These are phyloP conservation scores for Acer yangbiense DNA, from an alignment of 345 rosid genomes.

Conservation along the genomic window DNA sequence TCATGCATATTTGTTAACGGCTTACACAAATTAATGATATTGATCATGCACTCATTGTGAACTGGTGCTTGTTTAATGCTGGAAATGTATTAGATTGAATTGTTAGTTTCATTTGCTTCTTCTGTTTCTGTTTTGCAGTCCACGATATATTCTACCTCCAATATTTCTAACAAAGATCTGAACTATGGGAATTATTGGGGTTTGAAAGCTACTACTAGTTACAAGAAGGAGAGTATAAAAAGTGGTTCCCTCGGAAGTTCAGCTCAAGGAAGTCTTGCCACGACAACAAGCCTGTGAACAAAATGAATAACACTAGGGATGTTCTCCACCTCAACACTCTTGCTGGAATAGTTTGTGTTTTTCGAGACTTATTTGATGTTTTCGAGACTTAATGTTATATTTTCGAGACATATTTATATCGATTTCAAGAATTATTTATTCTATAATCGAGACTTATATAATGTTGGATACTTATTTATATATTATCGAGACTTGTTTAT, in stretches of 20 bases:
- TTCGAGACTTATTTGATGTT: too few relatives aligned
- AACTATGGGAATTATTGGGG: background rate
- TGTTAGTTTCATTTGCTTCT: background rate
- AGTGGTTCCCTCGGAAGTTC: conserved; percentile 9
- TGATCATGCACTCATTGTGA: background rate
- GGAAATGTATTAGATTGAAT: background rate
- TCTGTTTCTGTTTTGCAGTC: conserved; percentile 15
- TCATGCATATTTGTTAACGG: too few relatives aligned
- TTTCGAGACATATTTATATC: too few relatives aligned
- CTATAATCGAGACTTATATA: too few relatives aligned
- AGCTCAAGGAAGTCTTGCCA: background rate
- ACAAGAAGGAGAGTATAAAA: conserved; percentile 4
- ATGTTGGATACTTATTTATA: too few relatives aligned
- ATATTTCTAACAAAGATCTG: conserved; percentile 10
- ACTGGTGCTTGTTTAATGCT: background rate
- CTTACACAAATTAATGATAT: too few relatives aligned
- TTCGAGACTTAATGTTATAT: too few relatives aligned
- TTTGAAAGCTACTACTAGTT: conserved; percentile 2
- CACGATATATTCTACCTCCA: conserved; percentile 4
- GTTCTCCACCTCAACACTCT: background rate
- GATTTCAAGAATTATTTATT: too few relatives aligned
- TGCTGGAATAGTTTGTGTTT: background rate
- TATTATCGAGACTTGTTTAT: too few relatives aligned
- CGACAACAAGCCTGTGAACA: background rate
- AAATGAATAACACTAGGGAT: conserved; percentile 10